Evolutionary conservation across 768 basidiomycete genomes (phyloP).

Genomic region (Suillus ampliporus): DNA sequence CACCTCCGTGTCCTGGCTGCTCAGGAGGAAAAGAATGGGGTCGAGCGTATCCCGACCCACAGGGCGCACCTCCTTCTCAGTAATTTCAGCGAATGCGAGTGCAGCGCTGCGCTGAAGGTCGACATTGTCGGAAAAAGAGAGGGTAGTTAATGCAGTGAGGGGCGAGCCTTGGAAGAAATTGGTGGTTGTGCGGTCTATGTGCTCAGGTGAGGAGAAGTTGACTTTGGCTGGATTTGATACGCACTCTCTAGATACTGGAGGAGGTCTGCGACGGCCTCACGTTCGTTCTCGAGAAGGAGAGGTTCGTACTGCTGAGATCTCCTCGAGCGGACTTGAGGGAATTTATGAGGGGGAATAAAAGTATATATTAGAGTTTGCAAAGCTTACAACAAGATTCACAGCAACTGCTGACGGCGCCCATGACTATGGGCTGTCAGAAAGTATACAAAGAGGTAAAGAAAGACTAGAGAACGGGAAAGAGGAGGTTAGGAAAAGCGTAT

Average conservation of each 20-base stretch:
- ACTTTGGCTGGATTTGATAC: constrained; percentile 29
- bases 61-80: constrained; percentile 97
- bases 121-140: constrained; percentile 99
- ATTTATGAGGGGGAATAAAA: constrained; percentile 21
- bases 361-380: constrained; percentile 16
- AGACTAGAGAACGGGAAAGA: constrained; percentile 7
- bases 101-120: constrained; percentile 98
- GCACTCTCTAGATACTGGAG: constrained; percentile 97
- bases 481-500: constrained; percentile 14
- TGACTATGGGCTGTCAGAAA: constrained; percentile 32
- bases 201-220: constrained; percentile 10
- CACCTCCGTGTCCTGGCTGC: constrained; percentile 98
- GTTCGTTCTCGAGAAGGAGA: constrained; percentile 87
- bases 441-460: constrained; percentile 1
- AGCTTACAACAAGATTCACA: constrained; percentile 83
- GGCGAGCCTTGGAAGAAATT: constrained; percentile 98
- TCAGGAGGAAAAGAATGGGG: constrained; percentile 95
- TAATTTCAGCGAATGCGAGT: constrained; percentile 98
- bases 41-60: constrained; percentile 97
- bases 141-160: constrained; percentile 90
- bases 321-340: constrained; percentile 70
- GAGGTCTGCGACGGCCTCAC: constrained; percentile 97
- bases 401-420: constrained; percentile 82
- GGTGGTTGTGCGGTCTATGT: constrained; percentile 93
- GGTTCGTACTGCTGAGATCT: constrained; percentile 89